Conservation (phyloP, 345 rosid species). For the Alliaria petiolata region DNA sequence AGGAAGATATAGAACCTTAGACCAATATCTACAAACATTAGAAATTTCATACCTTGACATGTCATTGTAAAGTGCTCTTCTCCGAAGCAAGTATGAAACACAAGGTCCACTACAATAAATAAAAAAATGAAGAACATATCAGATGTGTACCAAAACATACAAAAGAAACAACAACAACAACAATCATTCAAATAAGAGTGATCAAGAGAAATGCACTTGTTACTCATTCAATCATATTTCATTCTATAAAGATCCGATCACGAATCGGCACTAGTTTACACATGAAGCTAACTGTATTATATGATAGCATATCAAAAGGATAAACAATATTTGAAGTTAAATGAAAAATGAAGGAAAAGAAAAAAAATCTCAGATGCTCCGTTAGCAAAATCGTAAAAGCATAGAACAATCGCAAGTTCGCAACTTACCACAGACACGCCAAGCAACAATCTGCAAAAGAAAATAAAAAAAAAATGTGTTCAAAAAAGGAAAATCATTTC, state of each 20-base stretch:
- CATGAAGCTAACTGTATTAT: neutral
- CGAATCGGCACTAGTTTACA: neutral
- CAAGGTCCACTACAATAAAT: constrained; percentile 79
- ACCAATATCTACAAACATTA: neutral
- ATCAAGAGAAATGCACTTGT: neutral
- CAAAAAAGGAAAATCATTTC: neutral
- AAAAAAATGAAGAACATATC: neutral
- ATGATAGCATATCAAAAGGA: neutral
- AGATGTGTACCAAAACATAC: neutral
- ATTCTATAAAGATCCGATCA: too few relatives aligned
- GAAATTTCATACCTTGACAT: constrained; percentile 72
- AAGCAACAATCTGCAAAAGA: constrained; percentile 87
- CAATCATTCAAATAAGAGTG: neutral
- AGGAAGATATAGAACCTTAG: neutral
- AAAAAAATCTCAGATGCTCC: too few relatives aligned
- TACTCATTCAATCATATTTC: neutral
- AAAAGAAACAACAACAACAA: constrained; percentile 1
- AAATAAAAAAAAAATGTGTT: neutral
- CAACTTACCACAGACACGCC: constrained; percentile 72
- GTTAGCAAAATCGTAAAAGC: too few relatives aligned
- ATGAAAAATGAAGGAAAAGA: neutral
- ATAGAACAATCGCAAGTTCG: constrained; percentile 36
- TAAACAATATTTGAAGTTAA: neutral
- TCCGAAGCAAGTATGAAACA: constrained; percentile 90
- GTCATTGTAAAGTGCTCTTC: constrained; percentile 92